Base-by-base conservation (phyloP, 225 moss, liverwort and hornwort species). In the Asterella californica region DNA sequence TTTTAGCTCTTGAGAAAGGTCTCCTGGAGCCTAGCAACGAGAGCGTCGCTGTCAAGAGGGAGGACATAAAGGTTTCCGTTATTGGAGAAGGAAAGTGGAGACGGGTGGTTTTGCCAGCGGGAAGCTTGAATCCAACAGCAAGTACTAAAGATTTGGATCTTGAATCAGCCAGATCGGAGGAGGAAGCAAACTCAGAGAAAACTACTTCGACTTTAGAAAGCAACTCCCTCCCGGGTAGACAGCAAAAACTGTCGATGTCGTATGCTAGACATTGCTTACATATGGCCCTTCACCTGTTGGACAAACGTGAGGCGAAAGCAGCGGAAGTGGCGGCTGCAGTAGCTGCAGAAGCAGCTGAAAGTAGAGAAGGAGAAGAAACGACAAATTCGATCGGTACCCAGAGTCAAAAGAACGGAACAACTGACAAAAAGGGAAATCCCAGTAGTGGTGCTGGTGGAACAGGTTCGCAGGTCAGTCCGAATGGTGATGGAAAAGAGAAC, bases 231-330 rank as follows among this genome's bases (percentile, higher is more conserved):
- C 82, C 84, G 22, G 93, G 92, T 54, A 89, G 88, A 85, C 82
- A 88, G 53, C 89, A 90, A 76, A 93, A 91, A 83, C 91, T 94
- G 46, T 94, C 97, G 30, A 87, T 97, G 81, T 78, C 93, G 21
- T 97, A 93, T 78, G 93, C 94, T 59, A 89, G 91, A 42, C 92
- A 91, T 62, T 97, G 94, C 83, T 83, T 97, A 72, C 89, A 87
- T 46, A 87, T 78, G 19, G 90, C 91, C n/a, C 81, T 93, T 64
- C 87, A 85, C 74, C 88, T 97, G 59, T 88, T 94, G 70, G 94
- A 96, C 70, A 90, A 88, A 70, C 74, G 79, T 45, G 94, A 92
- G 71, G 90, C 88, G 17, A 92, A 90, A 87, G 91, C 90, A 64
- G 97, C 86, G 9, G 94, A 89, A 83, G 85, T 82, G 19, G 90